Evolutionary conservation across 306 rosid genomes (phyloP), one percentile per base, ranked within the genome.

Genomic region (Castanopsis chinensis): DNA sequence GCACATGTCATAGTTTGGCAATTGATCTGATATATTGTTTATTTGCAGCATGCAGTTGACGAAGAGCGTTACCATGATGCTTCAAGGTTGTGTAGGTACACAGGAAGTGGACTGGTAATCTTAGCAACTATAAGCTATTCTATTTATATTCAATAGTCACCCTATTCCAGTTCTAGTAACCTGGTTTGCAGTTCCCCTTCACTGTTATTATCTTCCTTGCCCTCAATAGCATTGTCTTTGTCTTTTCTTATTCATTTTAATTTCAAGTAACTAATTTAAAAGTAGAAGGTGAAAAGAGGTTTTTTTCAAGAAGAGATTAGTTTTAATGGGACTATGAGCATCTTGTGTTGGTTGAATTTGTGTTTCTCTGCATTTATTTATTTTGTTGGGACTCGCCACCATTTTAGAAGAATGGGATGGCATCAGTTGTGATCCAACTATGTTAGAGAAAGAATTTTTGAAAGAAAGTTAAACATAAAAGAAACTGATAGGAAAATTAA

Each of bases 11-110:
- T 70, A 69, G 27, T 55, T 67, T 78, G 72, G 68, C 60, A 64
- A 6, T 81, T 85, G 13, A 79, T 78, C 20, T 63, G 11, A 25
- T 33, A 18, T 51, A 56, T 65, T 76, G 3, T 73, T 3, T 69
- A 15, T 32, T 72, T 89, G 83, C 91, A 96, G 99, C 84, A 67
- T 85, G 98, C 98, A 5, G 87, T 96, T 52, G 93, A 89, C 17
- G 96, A 96, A 77, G 99, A 96, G 80, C 93, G 97, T 19, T 96
- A 96, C 81, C 97, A 80, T 67, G 98, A 93, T 86, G 99, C 99
- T 51, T 96, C 94, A 11, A 90, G 71, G 78, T 87, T 96, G 85
- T 96, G 98, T 51, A 91, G 76, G 83, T 75, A 87, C 81, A 90
- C 98, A 11, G 99, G 99, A 87, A 96, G 99, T 75, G 98, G 99